Conservation (phyloP, 371 early-diverging fungal genomes). For the Paraphysoderma sedebokerense region DNA sequence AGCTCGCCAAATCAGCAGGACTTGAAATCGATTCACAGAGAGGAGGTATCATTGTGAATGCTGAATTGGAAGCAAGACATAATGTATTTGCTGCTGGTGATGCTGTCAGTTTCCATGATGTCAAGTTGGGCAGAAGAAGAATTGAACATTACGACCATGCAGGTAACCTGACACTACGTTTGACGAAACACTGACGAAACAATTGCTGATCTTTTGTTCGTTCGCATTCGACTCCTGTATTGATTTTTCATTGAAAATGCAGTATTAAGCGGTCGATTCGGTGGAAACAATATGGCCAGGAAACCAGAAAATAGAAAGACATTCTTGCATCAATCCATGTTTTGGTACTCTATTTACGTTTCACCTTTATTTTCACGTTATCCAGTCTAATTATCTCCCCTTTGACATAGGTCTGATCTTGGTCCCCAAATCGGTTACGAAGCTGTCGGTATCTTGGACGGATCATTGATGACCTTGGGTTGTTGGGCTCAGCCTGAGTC, state of each 20-base stretch:
- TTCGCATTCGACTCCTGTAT: neutral
- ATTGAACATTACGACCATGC: conserved; percentile 59
- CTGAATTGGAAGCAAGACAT: conserved; percentile 49
- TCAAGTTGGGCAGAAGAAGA: conserved; percentile 53
- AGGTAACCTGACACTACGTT: too few relatives aligned
- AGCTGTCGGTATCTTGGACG: conserved; percentile 51
- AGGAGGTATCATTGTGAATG: conserved; percentile 54
- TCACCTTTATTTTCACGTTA: neutral
- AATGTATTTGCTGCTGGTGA: conserved; percentile 64
- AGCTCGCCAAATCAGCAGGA: conserved; percentile 44
- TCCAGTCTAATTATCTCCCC: neutral
- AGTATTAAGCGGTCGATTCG: conserved; percentile 45
- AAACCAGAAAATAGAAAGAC: conserved; percentile 35
- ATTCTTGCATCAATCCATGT: conserved; percentile 57
- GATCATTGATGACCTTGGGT: conserved; percentile 43
- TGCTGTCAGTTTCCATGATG: conserved; percentile 51
- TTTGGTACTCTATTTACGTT: conserved; percentile 24
- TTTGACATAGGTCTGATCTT: conserved; percentile 28
- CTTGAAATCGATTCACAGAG: conserved; percentile 46
- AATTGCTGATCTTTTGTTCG: neutral
- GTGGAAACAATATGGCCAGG: conserved; percentile 53
- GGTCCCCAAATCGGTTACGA: conserved; percentile 56
- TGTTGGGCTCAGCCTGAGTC: conserved; percentile 26
- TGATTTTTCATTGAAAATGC: conserved; percentile 16
- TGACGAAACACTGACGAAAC: neutral